Base-by-base conservation (phyloP, 805 yeast species). In the Barnettozyma wickerhamii region DNA sequence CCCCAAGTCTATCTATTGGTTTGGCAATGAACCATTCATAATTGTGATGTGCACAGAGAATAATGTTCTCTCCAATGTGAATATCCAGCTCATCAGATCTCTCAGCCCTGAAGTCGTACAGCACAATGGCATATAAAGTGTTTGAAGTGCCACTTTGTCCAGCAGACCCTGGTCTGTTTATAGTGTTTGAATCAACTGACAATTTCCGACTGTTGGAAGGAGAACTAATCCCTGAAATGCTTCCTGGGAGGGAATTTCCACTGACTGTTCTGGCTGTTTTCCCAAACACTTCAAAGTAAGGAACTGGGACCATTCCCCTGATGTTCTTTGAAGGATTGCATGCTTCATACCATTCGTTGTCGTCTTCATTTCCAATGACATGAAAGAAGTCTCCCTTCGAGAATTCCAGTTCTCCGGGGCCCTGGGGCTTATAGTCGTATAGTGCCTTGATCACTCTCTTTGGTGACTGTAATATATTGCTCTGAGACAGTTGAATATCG, bases 21-120 rank as follows among this genome's bases (percentile, higher is more conserved):
- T 93, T 93, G 5, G 97, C 98, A 45, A 93, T 93, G 53, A 89
- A 90, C 99, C 99, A 93, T 65, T 95, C 99, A 49, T 72, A 84
- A 41, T 88, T 89, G 58, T 91, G 95, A 63, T 91, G 97, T 2
- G 99, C 99, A 64, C 96, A 91, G 10, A 95, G 79, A 23, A 90
- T 85, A 47, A 93, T 74, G 53, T 85, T 83, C 54, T 93, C 99
- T 29, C 97, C 97, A 2, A 85, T 85, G 21, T 63, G 57, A 3
- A 91, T 87, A 48, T 83, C 82, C 49, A 93, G 72, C 63, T 93
- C 99, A 65, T 95, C 99, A 7, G 77, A 60, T 44, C 71, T 66
- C 52, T 70, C 74, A 6, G 98, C 97, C 46, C 69, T 73, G 63
- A 93, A 93, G 53, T 87, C 95, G 59, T 81, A 93, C 38, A 89